Base-by-base conservation (phyloP, 768 basidiomycete species). In the Suillus placidus region DNA sequence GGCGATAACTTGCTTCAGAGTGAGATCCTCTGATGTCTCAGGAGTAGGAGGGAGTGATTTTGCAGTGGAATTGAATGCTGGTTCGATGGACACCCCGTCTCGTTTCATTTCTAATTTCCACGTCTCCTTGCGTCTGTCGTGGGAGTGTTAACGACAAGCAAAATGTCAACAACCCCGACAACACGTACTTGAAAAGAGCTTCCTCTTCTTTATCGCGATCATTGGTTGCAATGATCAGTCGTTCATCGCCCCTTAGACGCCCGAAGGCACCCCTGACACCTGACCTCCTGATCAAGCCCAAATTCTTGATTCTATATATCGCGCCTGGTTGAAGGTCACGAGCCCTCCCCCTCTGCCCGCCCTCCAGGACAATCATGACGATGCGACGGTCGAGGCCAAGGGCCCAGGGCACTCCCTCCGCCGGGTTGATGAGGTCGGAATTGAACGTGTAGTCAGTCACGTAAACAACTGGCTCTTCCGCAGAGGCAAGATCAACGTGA, bases 401-500 rank as follows among this genome's bases (percentile, higher is more conserved):
- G 5, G 81, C 76, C 81, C 84, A 85, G 23, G 75, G 69, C 58
- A 77, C 75, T 7, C 64, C 63, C 35, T 67, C 69, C 26, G 69
- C 64, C 2, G 72, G 64, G n/a, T 73, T 66, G 5, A 77, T 70
- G 43, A 89, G 75, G 60, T 82, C 76, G 5, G 79, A 68, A 62
- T 87, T 82, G 3, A 76, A 71, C 2, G 88, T 88, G 70, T 90
- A 91, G 72, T 92, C 90, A 8, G 89, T 90, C 42, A 88, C 84
- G 66, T 84, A 87, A 43, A 90, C 73, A 60, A 77, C 80, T 7
- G 81, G 74, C 26, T 72, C 71, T 35, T 77, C 73, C 37, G 72
- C 69, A 18, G 77, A 69, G 55, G 79, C 76, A 23, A 73, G 67
- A 12, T 76, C 75, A n/a, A 79, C 66, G 66, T 82, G 80, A 4